These are phyloP conservation scores for Hypocreales sp. DNA, from an alignment of 2,329 filamentous ascomycete species.

Conservation along the genomic window DNA sequence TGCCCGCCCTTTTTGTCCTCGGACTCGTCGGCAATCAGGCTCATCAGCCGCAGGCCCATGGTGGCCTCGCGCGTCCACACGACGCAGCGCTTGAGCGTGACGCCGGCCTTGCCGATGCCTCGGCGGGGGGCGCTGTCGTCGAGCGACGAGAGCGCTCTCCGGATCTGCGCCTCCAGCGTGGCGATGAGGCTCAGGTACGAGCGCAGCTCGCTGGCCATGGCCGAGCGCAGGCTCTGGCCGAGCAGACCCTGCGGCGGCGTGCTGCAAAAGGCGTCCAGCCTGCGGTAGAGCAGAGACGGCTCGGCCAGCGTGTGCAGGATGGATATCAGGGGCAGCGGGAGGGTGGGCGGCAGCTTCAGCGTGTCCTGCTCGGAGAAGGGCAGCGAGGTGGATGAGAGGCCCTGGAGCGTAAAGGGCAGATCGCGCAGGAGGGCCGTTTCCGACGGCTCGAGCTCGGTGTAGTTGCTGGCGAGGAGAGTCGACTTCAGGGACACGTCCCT, in stretches of 20 bases:
- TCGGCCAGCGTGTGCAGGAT: conserved; percentile 83
- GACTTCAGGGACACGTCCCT: conserved; percentile 42
- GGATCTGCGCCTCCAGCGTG: conserved; percentile 82
- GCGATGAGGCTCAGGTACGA: conserved; percentile 85
- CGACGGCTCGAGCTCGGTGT: conserved; percentile 40
- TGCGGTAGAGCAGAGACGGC: conserved; percentile 79
- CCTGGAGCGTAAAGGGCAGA: conserved; percentile 84
- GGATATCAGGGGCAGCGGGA: conserved; percentile 74
- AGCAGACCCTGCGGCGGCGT: conserved; percentile 71
- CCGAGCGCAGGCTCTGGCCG: conserved; percentile 79
- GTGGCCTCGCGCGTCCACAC: conserved; percentile 97
- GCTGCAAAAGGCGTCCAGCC: conserved; percentile 68
- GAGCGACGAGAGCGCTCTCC: conserved; percentile 62
- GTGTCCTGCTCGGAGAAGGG: conserved; percentile 55
- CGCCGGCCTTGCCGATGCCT: conserved; percentile 70
- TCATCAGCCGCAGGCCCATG: conserved; percentile 87
- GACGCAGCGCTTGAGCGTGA: conserved; percentile 88
- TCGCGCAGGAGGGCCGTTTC: conserved; percentile 60
- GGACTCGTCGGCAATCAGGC: conserved; percentile 83
- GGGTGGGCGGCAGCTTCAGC: conserved; percentile 59
- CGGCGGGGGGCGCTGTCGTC: conserved; percentile 50
- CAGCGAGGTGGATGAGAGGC: conserved; percentile 73
- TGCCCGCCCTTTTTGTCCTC: conserved; percentile 73
- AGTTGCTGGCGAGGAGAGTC: conserved; percentile 39
- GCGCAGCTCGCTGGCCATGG: conserved; percentile 69